phyloP scores from a whole-genome alignment of 805 yeast species.

The Metschnikowia amazonensis region DNA sequence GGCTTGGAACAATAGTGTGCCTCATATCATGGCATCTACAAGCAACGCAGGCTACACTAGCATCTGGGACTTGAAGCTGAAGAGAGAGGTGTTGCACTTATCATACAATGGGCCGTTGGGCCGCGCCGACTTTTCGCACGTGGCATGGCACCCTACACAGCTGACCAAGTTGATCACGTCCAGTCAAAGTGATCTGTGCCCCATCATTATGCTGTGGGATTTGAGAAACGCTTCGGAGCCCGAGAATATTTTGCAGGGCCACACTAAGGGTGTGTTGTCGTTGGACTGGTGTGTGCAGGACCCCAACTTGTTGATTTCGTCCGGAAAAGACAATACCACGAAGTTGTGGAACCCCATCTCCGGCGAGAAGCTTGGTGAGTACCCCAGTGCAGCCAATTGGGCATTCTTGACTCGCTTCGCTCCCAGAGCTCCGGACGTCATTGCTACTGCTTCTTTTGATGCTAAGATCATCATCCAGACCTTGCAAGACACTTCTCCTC shows the following conservation, averaged over 20 bases:
- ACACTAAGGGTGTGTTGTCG: conserved; percentile 81
- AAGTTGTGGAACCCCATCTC: conserved; percentile 84
- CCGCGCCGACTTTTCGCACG: conserved; percentile 70
- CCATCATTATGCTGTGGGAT: conserved; percentile 89
- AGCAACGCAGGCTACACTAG: conserved; percentile 83
- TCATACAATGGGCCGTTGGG: conserved; percentile 57
- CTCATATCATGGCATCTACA: conserved; percentile 88
- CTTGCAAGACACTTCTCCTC: conserved; percentile 77
- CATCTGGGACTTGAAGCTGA: conserved; percentile 88
- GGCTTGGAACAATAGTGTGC: conserved; percentile 82
- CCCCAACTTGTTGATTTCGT: conserved; percentile 71
- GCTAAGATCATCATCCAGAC: conserved; percentile 79
- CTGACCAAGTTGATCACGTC: conserved; percentile 87
- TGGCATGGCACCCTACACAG: conserved; percentile 92
- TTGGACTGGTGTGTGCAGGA: conserved; percentile 93
- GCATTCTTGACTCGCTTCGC: conserved; percentile 85
- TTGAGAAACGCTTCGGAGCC: conserved; percentile 93
- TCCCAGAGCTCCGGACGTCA: conserved; percentile 80
- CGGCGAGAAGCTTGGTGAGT: conserved; percentile 73
- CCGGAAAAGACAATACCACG: conserved; percentile 88
- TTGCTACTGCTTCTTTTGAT: conserved; percentile 86
- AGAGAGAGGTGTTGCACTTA: conserved; percentile 84
- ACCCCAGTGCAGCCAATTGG: conserved; percentile 93
- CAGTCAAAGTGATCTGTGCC: conserved; percentile 72
- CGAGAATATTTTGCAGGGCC: conserved; percentile 69